Evolutionary conservation across 768 basidiomycete genomes (phyloP), one percentile per base, ranked within the genome.

Genomic region (Calocybe cyanea): DNA sequence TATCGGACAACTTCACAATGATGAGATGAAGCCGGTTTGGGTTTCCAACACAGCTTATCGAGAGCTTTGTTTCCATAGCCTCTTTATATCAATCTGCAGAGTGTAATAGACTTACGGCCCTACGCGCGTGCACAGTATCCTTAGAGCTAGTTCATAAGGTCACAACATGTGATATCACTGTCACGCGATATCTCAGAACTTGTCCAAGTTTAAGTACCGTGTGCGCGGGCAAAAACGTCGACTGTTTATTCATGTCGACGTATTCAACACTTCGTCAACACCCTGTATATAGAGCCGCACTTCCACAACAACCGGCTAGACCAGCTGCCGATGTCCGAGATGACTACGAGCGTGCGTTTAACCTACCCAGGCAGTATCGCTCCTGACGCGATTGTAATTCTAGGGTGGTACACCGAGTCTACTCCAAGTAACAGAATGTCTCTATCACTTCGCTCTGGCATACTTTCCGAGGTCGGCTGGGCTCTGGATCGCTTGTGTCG

Each of bases 341-440:
- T 61, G 86, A 87, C 61, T 87, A 87, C 58, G 87, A 89, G 71
- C 76, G 87, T 89, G 63, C 51, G 76, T 60, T 25, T 18, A 8
- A 43, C 34, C 25, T 28, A 30, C 14, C 46, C 21, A 38, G 30
- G 6, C 30, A 33, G 33, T 47, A 50, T 21, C 18, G 38, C 15
- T 14, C 46, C 30, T 36, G 41, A 51, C 28, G 31, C 37, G 37
- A 47, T 51, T 40, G 54, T 33, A 34, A 51, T 50, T 39, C 25
- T 46, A 89, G 88, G 87, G 55, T 91, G 88, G 81, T 93, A 91
- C 57, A 87, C 90, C n/a, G 88, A 92, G 54, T 70, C 76, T 1
- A 74, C 78, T 2, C 71, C 86, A 0, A 84, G 71, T 59, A 97
- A 97, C 62, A 79, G 94, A 33, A 91, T 97, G 81, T 72, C 92